Conservation (phyloP, 352 stramenopile species). For the Globisporangium spiculum region DNA sequence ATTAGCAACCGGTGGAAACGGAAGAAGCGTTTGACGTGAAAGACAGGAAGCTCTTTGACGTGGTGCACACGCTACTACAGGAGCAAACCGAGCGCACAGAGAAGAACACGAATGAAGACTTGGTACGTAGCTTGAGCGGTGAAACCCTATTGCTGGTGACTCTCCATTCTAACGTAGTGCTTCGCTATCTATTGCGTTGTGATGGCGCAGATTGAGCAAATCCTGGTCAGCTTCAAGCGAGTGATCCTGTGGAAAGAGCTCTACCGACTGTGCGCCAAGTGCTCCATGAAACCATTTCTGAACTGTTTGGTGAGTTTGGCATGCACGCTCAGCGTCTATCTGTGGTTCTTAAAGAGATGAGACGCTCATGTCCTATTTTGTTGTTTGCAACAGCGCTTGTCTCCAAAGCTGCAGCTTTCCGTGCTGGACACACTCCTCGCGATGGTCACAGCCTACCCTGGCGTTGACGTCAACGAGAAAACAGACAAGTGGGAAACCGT, state of each 20-base stretch:
- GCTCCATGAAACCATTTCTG: conserved; percentile 80
- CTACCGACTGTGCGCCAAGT: conserved; percentile 78
- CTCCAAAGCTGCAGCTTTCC: conserved; percentile 45
- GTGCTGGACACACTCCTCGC: conserved; percentile 63
- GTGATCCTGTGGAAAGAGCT: conserved; percentile 80
- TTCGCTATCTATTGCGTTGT: neutral
- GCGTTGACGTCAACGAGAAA: conserved; percentile 51
- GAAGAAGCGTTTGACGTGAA: conserved; percentile 61
- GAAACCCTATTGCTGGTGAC: neutral
- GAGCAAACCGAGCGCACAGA: conserved; percentile 58
- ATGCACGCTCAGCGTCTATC: neutral
- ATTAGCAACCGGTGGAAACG: conserved; percentile 23
- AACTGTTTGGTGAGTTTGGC: conserved; percentile 46
- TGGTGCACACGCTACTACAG: conserved; percentile 67
- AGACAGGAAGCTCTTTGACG: conserved; percentile 71
- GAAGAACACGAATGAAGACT: conserved; percentile 44
- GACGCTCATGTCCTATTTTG: neutral
- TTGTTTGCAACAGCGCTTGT: conserved; percentile 33
- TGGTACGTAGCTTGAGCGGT: conserved; percentile 26
- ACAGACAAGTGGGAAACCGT: conserved; percentile 66
- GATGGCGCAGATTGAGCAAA: conserved; percentile 47
- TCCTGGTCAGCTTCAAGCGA: conserved; percentile 68
- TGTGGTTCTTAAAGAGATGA: neutral
- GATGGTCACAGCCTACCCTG: conserved; percentile 57
- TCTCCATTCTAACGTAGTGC: neutral